A percentile compares a stretch with the other conserved stretches of the same genome.
phyloP scores from a whole-genome alignment of 2,329 filamentous ascomycete genomes.

The Botryotinia globosa region DNA sequence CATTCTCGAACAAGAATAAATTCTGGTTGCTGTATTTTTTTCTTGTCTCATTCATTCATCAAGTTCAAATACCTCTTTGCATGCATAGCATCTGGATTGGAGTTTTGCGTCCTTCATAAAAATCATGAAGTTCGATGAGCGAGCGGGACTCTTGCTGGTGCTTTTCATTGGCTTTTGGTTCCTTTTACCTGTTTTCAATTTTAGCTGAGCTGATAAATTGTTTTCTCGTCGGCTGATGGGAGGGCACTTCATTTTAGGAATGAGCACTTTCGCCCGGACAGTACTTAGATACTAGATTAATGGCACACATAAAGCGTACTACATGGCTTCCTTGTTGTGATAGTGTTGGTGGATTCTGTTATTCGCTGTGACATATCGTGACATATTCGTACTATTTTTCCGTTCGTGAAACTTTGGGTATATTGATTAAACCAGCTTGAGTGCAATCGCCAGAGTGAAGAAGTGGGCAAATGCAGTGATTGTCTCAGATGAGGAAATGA shows the following conservation, averaged over 20 bases:
- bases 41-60: conserved; percentile 7
- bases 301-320: neutral
- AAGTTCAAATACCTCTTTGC: conserved; percentile 17
- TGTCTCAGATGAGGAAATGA: neutral
- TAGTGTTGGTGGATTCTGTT: neutral
- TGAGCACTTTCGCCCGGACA: neutral
- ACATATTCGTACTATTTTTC: neutral
- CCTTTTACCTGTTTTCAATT: neutral
- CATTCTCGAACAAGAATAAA: neutral
- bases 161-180: neutral
- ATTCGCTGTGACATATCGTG: neutral
- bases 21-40: conserved; percentile 5
- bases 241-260: neutral
- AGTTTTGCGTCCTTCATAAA: conserved; percentile 3
- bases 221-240: neutral
- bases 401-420: neutral
- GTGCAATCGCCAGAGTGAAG: neutral
- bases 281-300: conserved; percentile 3
- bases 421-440: neutral
- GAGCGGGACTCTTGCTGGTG: conserved; percentile 2
- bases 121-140: conserved; percentile 5
- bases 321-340: neutral
- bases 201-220: neutral
- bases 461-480: neutral
- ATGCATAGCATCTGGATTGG: conserved; percentile 13